Base-by-base conservation (phyloP, 2,329 filamentous ascomycete genomes). In the Botrytis byssoidea region DNA sequence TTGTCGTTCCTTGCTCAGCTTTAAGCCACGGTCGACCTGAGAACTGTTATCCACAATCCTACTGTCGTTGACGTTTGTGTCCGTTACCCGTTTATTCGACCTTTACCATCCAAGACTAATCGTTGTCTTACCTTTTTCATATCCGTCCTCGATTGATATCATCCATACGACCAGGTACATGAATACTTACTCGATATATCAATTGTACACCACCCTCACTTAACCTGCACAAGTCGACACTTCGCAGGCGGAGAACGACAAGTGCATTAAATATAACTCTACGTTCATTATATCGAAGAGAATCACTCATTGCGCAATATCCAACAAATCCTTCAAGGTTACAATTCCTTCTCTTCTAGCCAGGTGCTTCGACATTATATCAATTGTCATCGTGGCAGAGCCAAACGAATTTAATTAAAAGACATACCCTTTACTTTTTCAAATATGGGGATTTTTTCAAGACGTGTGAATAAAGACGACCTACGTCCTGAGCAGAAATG, bases 401-500 rank as follows among this genome's bases (percentile, higher is more conserved):
- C 77, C 78, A 75, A 66, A 63, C 71, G 40, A 68, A 48, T 72
- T 74, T 76, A 74, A 74, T 74, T 48, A 57, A 73, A n/a, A 55
- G 12, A 44, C 9, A 42, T 25, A 57, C 25, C 57, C 18, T 32
- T 40, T 40, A 35, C 32, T 16, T 48, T 42, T 81, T 64, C 44
- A 37, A 88, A 80, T 68, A 94, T 94, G 92, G 86, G 88, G 78
- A 92, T 90, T 81, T n/a, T 32, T 67, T 85, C 88, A 78, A 88
- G 89, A 76, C 88, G 90, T 77, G 84, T 87, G 73, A 92, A 92
- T 81, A 82, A 85, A 81, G 87, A 86, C 77, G 87, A 91, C 76
- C 88, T 95, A 76, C 87, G 89, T 76, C 90, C 93, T 74, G 95
- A 98, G 83, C 93, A 96, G 84, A 92, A 94, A 86, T 98, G 95